A percentile compares a stretch with the other conserved stretches of the same genome.
phyloP scores from a whole-genome alignment of 108 stramenopile genomes.

The Skeletonema menzelii region DNA sequence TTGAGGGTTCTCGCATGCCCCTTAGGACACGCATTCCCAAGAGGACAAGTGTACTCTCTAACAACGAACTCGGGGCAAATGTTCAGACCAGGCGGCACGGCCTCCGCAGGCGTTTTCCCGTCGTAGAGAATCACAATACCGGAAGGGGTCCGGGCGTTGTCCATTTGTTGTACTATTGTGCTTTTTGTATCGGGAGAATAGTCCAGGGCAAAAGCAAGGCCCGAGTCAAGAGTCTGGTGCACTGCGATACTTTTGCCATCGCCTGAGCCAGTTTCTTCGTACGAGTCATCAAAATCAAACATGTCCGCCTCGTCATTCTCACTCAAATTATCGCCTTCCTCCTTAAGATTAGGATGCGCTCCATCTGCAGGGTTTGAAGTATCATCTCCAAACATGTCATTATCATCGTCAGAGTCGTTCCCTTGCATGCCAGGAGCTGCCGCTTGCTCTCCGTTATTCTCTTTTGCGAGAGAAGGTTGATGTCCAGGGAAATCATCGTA shows the following conservation, averaged over 20 bases:
- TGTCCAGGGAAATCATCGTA: slow-evolving; percentile 44
- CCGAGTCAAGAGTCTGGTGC: slow-evolving; percentile 14
- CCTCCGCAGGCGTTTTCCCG: too few species aligned
- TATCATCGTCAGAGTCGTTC: slow-evolving; percentile 7
- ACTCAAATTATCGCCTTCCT: background rate
- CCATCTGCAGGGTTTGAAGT: background rate
- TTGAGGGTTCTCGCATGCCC: too few species aligned
- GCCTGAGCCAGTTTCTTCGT: background rate
- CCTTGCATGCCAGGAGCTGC: background rate
- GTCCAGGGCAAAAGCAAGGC: slow-evolving; percentile 17
- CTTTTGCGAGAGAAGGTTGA: background rate
- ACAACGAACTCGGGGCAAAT: too few species aligned
- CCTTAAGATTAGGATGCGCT: background rate
- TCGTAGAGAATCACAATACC: too few species aligned
- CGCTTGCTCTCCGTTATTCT: background rate
- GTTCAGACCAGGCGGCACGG: too few species aligned
- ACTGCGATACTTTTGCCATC: background rate
- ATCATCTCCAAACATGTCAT: slow-evolving; percentile 25
- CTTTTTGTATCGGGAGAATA: slow-evolving; percentile 18
- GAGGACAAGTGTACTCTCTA: too few species aligned
- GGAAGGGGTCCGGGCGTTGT: background rate
- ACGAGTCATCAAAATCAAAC: slow-evolving; percentile 5
- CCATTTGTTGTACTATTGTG: background rate
- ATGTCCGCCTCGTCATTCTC: slow-evolving; percentile 8
- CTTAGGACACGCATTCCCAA: too few species aligned